Base-by-base conservation (phyloP, 1,284 basidiomycete genomes). In the Ustilago lituana region DNA sequence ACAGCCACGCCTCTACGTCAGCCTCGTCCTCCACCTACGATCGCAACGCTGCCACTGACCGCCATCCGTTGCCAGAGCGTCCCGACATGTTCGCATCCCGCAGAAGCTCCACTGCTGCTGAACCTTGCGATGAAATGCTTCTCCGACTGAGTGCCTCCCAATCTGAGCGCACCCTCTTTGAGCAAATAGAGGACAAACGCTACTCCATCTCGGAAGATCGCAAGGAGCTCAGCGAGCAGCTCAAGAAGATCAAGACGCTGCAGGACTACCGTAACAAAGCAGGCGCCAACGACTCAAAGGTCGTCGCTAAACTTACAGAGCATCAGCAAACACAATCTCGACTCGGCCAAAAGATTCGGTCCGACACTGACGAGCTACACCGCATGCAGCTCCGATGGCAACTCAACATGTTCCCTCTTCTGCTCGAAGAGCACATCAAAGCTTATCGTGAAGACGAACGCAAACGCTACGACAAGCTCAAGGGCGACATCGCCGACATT, bases 301-400 rank as follows among this genome's bases (percentile, higher is more conserved):
- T 36, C 11, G 6, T 33, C 14, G 45, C 50, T 17, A 54, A 15
- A n/a, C 43, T 65, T 10, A 35, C 22, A 6, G 37, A 48, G 8
- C 45, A 47, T 3, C 44, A 65, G 47, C 29, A 47, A 22, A 19
- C 23, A 5, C 29, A 36, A 5, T 3, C 22, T 11, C 27, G 26
- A 5, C 27, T 59, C 19, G 41, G 55, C 23, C 52, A 50, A 17
- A 46, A 66, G 37, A 51, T 66, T 46, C 27, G 23, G 8, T 24
- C 35, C 10, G 46, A 43, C 4, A 29, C 23, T 17, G 56, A 47
- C 29, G 41, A 50, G 0, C 37, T 59, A 11, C 47, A 41, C 23
- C 39, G 43, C 19, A 44, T 65, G 50, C 36, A 50, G 3, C 1
- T 58, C 31, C 43, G 51, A n/a, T 50, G 46, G 52, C 41, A 52